phyloP scores from a whole-genome alignment of 495 filamentous ascomycete species.

The Penicillium odoratum region DNA sequence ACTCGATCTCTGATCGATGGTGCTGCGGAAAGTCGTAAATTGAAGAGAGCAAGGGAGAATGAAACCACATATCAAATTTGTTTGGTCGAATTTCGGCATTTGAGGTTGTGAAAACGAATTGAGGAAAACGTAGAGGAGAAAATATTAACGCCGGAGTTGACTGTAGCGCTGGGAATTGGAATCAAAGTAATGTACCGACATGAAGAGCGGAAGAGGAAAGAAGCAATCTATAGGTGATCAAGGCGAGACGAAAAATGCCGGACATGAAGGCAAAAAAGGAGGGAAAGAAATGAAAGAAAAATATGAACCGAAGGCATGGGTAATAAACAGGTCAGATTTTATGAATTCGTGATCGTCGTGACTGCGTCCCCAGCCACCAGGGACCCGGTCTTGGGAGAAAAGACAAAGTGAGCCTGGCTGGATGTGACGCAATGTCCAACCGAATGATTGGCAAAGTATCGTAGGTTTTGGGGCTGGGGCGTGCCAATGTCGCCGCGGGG shows the following conservation, averaged over 20 bases:
- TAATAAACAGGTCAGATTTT: constrained; percentile 39
- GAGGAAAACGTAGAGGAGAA: constrained; percentile 2
- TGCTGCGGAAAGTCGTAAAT: constrained; percentile 1
- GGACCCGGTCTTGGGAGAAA: constrained; percentile 1
- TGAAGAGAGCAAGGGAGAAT: constrained; percentile 7
- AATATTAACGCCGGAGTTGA: constrained; percentile 29
- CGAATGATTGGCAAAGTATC: background rate
- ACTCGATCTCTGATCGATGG: background rate
- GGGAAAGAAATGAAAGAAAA: constrained; percentile 24
- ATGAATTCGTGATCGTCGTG: constrained; percentile 48
- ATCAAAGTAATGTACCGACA: constrained; percentile 34
- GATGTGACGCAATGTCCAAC: constrained; percentile 12
- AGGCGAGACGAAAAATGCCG: constrained; percentile 30
- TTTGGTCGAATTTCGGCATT: constrained; percentile 14
- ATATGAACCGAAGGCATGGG: constrained; percentile 34
- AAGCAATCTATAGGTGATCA: constrained; percentile 39
- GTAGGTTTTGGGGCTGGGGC: constrained; percentile 24
- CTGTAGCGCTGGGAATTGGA: constrained; percentile 26
- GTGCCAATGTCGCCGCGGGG: constrained; percentile 34
- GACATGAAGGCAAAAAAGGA: constrained; percentile 26
- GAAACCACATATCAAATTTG: constrained; percentile 2
- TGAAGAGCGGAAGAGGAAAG: constrained; percentile 21
- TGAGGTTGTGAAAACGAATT: constrained; percentile 16
- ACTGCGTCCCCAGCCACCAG: constrained; percentile 34
- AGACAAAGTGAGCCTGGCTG: constrained; percentile 2